A percentile compares a stretch with the other conserved stretches of the same genome.
These are phyloP conservation scores for Hyaloscypha bicolor DNA, from an alignment of 495 filamentous ascomycete genomes.

Conservation along the genomic window DNA sequence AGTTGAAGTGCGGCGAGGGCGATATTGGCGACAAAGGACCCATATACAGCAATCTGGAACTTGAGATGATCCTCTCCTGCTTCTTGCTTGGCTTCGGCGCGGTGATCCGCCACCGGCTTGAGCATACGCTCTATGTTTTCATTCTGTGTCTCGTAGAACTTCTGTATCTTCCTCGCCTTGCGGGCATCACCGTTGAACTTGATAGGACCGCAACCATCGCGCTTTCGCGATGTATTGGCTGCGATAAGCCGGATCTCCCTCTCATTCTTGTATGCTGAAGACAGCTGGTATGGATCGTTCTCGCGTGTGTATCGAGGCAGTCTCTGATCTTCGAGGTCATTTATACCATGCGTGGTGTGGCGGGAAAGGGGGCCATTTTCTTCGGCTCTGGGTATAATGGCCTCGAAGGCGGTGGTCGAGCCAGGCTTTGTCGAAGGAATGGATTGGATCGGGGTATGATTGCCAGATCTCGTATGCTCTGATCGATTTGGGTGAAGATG, in stretches of 20 bases:
- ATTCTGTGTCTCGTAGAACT: slow-evolving; percentile 92
- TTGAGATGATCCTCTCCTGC: slow-evolving; percentile 79
- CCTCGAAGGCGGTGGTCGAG: slow-evolving; percentile 47
- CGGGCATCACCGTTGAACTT: slow-evolving; percentile 43
- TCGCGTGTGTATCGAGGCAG: slow-evolving; percentile 54
- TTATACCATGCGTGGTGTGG: slow-evolving; percentile 35
- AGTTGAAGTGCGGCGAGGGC: slow-evolving; percentile 78
- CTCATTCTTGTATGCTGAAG: slow-evolving; percentile 74
- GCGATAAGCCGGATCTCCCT: slow-evolving; percentile 78
- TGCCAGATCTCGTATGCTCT: slow-evolving; percentile 28
- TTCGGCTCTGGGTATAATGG: slow-evolving; percentile 39
- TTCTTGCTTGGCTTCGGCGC: slow-evolving; percentile 75
- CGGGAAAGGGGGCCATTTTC: slow-evolving; percentile 49
- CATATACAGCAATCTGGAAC: slow-evolving; percentile 86
- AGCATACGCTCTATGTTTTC: slow-evolving; percentile 89
- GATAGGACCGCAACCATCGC: slow-evolving; percentile 46
- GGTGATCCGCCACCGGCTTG: slow-evolving; percentile 91
- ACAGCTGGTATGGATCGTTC: slow-evolving; percentile 82
- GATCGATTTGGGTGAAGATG: slow-evolving; percentile 38
- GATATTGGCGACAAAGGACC: slow-evolving; percentile 86
- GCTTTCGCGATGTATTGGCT: slow-evolving; percentile 82
- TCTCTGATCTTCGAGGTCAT: slow-evolving; percentile 68
- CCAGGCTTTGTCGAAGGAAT: slow-evolving; percentile 34
- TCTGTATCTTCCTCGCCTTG: slow-evolving; percentile 66
- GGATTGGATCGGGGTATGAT: slow-evolving; percentile 29